Evolutionary conservation across 2,329 filamentous ascomycete genomes (phyloP), one percentile per base, ranked within the genome.

Genomic region (Colletotrichum gloeosporioides): DNA sequence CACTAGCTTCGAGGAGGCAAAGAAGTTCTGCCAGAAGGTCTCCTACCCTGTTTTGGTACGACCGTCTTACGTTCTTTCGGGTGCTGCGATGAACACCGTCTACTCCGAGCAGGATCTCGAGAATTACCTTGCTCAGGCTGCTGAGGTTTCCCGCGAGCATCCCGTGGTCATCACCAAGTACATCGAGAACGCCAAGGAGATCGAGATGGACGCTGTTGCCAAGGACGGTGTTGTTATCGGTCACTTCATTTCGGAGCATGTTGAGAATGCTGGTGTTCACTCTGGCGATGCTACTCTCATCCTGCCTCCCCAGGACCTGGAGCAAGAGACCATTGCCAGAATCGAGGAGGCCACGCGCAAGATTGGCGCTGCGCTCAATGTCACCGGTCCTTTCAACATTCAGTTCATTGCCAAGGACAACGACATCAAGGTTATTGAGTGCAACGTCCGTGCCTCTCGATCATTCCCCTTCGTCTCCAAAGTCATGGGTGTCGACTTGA

Each of bases 391-490:
- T 27, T 98, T 94, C 91, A 99, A 99, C 87, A 99, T 99, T 78
- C 97, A 99, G 85, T 99, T 99, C 88, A 99, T 99, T 82, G 97
- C 97, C 81, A 99, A 99, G 89, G 96, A 99, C 85, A 99, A 99
- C 84, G 96, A 99, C 80, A 99, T 99, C 89, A 99, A 99, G 90
- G 97, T 99, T 79, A 99, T 99, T 79, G 97, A 99, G 88, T 99
- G 97, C 87, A 99, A 99, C 82, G 97, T 99, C 77, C 94, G 97
- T 78, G 97, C 97, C 18, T 98, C 97, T 62, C 92, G 97, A 79
- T 99, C 96, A 1, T 98, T 98, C 90, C 97, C 97, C 77, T 99
- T 99, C 83, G 96, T 99, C 18, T 98, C 96, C 79, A 99, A 99
- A 89, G 95, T 98, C 79, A 99, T 98, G 95, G 96, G 96, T 68